These are phyloP conservation scores for Alopecurus myosuroides DNA, from an alignment of 176 grass and related monocot species.

Conservation along the genomic window DNA sequence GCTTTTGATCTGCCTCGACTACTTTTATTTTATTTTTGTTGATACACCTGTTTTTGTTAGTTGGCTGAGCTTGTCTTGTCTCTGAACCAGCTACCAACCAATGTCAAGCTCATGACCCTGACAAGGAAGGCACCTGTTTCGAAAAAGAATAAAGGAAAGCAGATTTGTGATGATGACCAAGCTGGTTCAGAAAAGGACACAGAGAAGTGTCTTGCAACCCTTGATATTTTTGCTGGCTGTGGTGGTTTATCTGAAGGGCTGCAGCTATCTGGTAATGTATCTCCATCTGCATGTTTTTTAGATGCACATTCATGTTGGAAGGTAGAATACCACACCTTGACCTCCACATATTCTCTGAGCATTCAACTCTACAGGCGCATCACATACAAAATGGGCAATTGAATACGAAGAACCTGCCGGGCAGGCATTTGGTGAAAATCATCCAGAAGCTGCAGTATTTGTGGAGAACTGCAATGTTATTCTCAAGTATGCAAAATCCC, in stretches of 20 bases:
- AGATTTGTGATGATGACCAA: conserved; percentile 34
- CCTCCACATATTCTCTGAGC: conserved; percentile 4
- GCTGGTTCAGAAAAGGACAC: conserved; percentile 34
- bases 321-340: background rate
- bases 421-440: conserved; percentile 67
- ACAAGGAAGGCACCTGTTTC: conserved; percentile 24
- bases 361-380: conserved; percentile 40
- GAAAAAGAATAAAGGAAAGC: conserved; percentile 71
- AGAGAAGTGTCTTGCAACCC: conserved; percentile 50
- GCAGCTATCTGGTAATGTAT: conserved; percentile 52
- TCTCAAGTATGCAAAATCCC: conserved; percentile 23
- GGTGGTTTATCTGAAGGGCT: conserved; percentile 77
- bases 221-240: conserved; percentile 80
- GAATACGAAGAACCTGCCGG: conserved; percentile 78
- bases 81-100: conserved; percentile 45
- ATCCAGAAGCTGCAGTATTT: too few species aligned
- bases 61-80: background rate
- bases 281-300: background rate
- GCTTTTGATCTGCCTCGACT: background rate
- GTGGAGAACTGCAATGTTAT: too few species aligned
- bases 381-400: conserved; percentile 75
- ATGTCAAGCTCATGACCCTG: conserved; percentile 29
- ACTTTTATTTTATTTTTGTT: background rate
- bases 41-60: background rate
- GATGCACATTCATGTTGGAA: background rate